Percentiles rank a stretch among this genome's conserved stretches.
Conservation (phyloP, 495 filamentous ascomycete species). For the Hapsidospora chrysogenum region DNA sequence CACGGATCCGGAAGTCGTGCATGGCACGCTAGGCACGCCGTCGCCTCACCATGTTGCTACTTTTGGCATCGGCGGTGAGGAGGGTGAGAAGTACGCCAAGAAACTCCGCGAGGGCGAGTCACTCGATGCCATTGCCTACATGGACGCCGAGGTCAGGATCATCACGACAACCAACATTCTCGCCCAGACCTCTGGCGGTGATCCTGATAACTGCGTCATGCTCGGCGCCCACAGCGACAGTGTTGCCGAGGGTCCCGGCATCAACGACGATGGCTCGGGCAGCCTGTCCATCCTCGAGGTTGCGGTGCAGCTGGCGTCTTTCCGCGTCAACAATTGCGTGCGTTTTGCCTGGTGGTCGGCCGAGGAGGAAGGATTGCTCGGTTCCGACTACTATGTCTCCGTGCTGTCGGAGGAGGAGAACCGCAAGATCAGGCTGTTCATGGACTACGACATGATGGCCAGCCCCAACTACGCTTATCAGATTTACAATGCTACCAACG, state of each 20-base stretch:
- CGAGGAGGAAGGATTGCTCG: slow-evolving; percentile 42
- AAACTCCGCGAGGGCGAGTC: slow-evolving; percentile 27
- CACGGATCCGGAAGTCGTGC: slow-evolving; percentile 26
- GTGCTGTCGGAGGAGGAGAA: slow-evolving; percentile 30
- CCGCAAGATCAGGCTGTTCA: slow-evolving; percentile 36
- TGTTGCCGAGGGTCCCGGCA: slow-evolving; percentile 31
- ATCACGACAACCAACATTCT: slow-evolving; percentile 35
- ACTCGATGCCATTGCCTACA: slow-evolving; percentile 35
- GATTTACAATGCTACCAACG: slow-evolving; percentile 29
- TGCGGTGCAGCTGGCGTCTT: slow-evolving; percentile 29
- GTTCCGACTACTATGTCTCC: slow-evolving; percentile 36
- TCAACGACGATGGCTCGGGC: slow-evolving; percentile 37
- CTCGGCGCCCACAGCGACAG: slow-evolving; percentile 39
- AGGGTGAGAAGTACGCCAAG: slow-evolving; percentile 29
- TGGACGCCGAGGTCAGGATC: slow-evolving; percentile 28
- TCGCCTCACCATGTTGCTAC: slow-evolving; percentile 37
- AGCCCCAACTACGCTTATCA: slow-evolving; percentile 38
- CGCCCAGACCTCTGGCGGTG: slow-evolving; percentile 35
- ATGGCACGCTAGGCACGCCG: slow-evolving; percentile 36
- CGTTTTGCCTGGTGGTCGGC: slow-evolving; percentile 41
- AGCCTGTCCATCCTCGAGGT: slow-evolving; percentile 36
- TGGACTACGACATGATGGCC: slow-evolving; percentile 45
- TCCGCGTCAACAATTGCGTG: slow-evolving; percentile 36
- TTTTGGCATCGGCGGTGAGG: slow-evolving; percentile 34
- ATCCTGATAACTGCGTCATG: slow-evolving; percentile 39